phyloP scores from a whole-genome alignment of 2,329 filamentous ascomycete genomes.

The Hypoxylon sp. region DNA sequence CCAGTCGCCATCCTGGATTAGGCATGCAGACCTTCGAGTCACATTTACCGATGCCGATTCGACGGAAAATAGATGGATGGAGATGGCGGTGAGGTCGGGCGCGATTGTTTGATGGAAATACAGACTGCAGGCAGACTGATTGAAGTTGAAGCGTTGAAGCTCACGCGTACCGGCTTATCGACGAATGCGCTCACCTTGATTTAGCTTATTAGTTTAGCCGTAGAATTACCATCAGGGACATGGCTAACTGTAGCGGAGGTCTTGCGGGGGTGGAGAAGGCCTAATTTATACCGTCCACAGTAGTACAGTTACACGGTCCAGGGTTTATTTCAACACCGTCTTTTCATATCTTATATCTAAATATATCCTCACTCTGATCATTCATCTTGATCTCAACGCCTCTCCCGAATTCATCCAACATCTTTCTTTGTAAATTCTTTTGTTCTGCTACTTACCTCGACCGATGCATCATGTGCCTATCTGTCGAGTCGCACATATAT shows the following conservation, averaged over 20 bases:
- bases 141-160: constrained; percentile 9
- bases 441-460: too few species aligned
- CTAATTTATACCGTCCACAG: too few species aligned
- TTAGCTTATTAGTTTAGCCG: constrained; percentile 16
- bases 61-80: not conserved
- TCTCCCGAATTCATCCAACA: too few species aligned
- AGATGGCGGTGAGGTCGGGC: constrained; percentile 9
- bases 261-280: not conserved
- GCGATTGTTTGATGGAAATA: constrained; percentile 21
- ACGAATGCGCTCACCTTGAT: not conserved
- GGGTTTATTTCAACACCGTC: too few species aligned
- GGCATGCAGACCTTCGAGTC: constrained; percentile 2
- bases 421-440: too few species aligned
- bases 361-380: too few species aligned
- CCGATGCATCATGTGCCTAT: not conserved
- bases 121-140: too few species aligned
- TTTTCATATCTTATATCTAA: too few species aligned
- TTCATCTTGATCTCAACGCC: too few species aligned
- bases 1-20: constrained; percentile 38
- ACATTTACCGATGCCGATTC: constrained; percentile 16
- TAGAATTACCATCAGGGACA: constrained; percentile 17
- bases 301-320: too few species aligned
- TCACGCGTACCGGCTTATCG: not conserved
- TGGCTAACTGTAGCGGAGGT: not conserved
- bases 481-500: not conserved